These are phyloP conservation scores for Phylloporus rhodoxanthus DNA, from an alignment of 768 basidiomycete species.

Conservation along the genomic window DNA sequence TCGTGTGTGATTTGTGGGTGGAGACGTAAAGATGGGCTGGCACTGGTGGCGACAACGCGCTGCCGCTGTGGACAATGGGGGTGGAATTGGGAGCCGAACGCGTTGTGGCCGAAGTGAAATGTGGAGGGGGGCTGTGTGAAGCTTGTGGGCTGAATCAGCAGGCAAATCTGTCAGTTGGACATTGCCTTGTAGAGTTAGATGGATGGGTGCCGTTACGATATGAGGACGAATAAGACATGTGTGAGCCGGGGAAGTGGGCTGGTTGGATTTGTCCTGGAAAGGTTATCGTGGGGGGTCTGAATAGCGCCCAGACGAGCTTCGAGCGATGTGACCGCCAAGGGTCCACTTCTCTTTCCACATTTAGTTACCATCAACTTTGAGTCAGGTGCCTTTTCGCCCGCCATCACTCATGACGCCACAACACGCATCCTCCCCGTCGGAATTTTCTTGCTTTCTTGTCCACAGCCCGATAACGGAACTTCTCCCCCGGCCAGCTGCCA, in stretches of 20 bases:
- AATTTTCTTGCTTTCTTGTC: constrained; percentile 29
- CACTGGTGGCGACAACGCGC: constrained; percentile 20
- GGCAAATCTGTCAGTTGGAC: constrained; percentile 25
- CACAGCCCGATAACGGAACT: constrained; percentile 35
- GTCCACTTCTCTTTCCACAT: constrained; percentile 17
- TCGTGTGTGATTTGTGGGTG: constrained; percentile 12
- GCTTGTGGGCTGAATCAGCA: constrained; percentile 23
- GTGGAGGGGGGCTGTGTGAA: constrained; percentile 8
- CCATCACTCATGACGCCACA: constrained; percentile 34
- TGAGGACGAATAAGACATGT: constrained; percentile 17
- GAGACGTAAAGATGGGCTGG: constrained; percentile 17
- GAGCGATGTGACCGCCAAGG: constrained; percentile 31
- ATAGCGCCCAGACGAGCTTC: constrained; percentile 24
- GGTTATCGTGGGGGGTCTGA: constrained; percentile 26
- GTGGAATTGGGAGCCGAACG: constrained; percentile 11
- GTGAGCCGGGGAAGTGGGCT: constrained; percentile 8
- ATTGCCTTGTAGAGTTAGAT: constrained; percentile 29
- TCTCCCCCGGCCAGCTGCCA: constrained; percentile 24
- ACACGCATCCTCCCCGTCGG: constrained; percentile 33
- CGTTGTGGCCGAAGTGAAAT: constrained; percentile 17
- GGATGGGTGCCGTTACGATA: constrained; percentile 28
- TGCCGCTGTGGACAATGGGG: constrained; percentile 16
- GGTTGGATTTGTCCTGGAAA: constrained; percentile 29
- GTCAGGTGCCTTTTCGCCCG: constrained; percentile 30
- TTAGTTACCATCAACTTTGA: constrained; percentile 16